A percentile compares a stretch with the other conserved stretches of the same genome.
Evolutionary conservation across 805 yeast species (phyloP).

Genomic region (Yarrowia yakushimensis): DNA sequence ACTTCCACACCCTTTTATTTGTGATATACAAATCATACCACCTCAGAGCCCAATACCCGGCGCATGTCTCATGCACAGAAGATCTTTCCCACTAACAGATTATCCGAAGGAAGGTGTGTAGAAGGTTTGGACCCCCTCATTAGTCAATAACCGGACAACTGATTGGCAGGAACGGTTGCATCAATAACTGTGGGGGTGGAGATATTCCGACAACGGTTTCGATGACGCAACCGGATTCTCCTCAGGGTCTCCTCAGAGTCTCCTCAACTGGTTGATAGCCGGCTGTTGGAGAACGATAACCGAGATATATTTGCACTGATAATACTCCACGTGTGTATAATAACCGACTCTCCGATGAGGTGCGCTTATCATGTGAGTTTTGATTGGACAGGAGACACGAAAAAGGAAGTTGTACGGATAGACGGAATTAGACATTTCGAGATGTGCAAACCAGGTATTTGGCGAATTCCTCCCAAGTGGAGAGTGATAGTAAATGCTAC

Average conservation of each 20-base stretch:
- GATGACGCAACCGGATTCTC: no score
- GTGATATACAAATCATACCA: neutral
- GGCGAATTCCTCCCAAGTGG: neutral
- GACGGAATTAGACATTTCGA: no score
- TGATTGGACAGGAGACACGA: neutral
- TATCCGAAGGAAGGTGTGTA: conserved; percentile 6
- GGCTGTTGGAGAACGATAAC: neutral
- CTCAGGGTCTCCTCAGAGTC: no score
- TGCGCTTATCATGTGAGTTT: neutral
- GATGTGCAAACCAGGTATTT: no score
- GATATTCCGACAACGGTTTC: no score
- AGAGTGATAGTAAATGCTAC: no score
- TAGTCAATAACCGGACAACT: conserved; percentile 15
- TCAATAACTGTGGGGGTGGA: no score
- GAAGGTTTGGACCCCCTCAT: neutral
- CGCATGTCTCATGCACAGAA: neutral
- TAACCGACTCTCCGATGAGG: neutral
- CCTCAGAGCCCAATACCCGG: conserved; percentile 22
- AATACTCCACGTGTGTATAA: neutral
- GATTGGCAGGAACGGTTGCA: no score
- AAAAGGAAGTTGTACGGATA: neutral
- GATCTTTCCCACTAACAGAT: conserved; percentile 8
- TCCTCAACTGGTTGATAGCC: no score
- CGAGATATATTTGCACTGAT: no score
- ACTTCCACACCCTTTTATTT: neutral